Percentiles rank a stretch among this genome's conserved stretches.
Evolutionary conservation across 768 basidiomycete species (phyloP).

Genomic region (Suillus americanus): DNA sequence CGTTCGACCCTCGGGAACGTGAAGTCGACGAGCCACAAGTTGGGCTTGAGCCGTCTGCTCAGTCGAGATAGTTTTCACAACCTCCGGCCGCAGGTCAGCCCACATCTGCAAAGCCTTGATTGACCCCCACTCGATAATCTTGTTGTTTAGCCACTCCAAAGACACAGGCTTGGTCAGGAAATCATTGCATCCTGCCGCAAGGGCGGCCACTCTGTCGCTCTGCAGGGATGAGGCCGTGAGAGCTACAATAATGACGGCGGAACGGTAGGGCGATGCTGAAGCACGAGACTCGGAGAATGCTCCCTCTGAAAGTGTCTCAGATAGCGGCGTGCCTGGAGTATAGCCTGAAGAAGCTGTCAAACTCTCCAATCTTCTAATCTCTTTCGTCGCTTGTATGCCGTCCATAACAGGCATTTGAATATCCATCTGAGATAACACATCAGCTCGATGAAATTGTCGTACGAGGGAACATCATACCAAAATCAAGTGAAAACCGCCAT

Average conservation of each 20-base stretch:
- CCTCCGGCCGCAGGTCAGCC: constrained; percentile 76
- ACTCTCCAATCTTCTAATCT: constrained; percentile 87
- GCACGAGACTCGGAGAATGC: constrained; percentile 48
- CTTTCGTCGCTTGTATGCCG: constrained; percentile 95
- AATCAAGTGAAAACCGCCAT: constrained; percentile 92
- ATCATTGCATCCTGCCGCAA: constrained; percentile 98
- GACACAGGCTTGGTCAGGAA: constrained; percentile 98
- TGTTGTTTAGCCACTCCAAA: constrained; percentile 92
- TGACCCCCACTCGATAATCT: constrained; percentile 99
- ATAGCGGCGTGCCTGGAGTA: constrained; percentile 66
- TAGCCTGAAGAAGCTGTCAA: constrained; percentile 61
- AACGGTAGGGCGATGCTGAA: constrained; percentile 70
- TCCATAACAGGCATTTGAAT: constrained; percentile 99
- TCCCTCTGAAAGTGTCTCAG: constrained; percentile 61
- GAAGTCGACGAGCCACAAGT: constrained; percentile 44
- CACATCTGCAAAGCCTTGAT: constrained; percentile 94
- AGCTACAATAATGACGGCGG: constrained; percentile 98
- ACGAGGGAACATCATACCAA: constrained; percentile 57
- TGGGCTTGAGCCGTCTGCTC: constrained; percentile 50
- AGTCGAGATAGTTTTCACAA: constrained; percentile 42
- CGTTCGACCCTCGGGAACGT: constrained; percentile 47
- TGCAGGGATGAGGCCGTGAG: constrained; percentile 95
- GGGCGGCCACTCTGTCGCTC: constrained; percentile 93
- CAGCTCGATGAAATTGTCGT: constrained; percentile 9
- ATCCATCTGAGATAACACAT: constrained; percentile 78